Evolutionary conservation across 192 early-diverging fungal genomes (phyloP).

Genomic region (Dissophora globulifera): DNA sequence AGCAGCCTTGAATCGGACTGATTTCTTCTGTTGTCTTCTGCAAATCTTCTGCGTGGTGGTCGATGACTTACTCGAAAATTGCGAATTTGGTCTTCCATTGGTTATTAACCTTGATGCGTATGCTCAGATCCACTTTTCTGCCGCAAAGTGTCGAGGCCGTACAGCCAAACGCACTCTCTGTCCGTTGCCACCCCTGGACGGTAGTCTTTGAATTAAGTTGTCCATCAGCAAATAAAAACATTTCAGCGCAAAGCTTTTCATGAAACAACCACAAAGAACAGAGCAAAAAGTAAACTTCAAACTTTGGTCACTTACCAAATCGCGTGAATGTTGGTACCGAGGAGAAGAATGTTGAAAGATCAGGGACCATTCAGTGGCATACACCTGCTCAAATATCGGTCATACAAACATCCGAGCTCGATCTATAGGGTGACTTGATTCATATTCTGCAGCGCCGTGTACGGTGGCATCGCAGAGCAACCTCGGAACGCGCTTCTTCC

Average conservation of each 20-base stretch:
- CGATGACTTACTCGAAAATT: constrained; percentile 15
- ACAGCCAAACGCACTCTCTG: too few relatives aligned
- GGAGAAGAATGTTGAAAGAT: constrained; percentile 6
- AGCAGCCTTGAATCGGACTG: constrained; percentile 9
- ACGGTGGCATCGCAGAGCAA: constrained; percentile 6
- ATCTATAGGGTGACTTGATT: constrained; percentile 16
- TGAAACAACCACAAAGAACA: too few relatives aligned
- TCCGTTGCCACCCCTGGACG: too few relatives aligned
- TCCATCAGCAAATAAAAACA: too few relatives aligned
- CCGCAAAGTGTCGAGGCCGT: too few relatives aligned
- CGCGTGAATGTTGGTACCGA: constrained; percentile 3
- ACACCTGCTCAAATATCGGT: constrained; percentile 10
- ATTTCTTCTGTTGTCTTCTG: constrained; percentile 8
- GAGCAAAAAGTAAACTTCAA: too few relatives aligned
- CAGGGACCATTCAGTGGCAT: constrained; percentile 11
- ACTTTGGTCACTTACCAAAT: constrained; percentile 11
- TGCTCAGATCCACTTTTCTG: too few relatives aligned
- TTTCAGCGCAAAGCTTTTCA: too few relatives aligned
- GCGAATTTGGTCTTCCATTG: constrained; percentile 8
- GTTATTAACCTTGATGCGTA: too few relatives aligned
- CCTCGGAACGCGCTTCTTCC: constrained; percentile 17
- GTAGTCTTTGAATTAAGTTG: too few relatives aligned
- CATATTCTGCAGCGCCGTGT: constrained; percentile 8
- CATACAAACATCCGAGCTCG: constrained; percentile 12
- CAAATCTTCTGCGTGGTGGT: constrained; percentile 3